A percentile compares a stretch with the other conserved stretches of the same genome.
Conservation (phyloP, 345 rosid species). For the Citrus maxima region DNA sequence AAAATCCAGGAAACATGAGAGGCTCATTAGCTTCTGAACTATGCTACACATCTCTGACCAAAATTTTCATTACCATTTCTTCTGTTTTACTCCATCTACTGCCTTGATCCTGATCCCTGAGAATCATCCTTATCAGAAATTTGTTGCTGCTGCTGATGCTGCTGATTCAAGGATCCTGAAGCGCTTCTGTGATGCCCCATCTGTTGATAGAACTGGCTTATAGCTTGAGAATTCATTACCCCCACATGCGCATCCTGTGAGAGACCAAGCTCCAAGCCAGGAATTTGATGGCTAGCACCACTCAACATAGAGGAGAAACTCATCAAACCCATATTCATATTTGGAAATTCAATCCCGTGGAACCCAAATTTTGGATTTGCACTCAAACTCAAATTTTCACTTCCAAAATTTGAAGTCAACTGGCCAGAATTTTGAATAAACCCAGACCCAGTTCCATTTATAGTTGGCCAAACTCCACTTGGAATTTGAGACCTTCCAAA, state of each 20-base stretch:
- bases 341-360: slow-evolving; percentile 49
- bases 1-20: neutral
- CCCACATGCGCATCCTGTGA: slow-evolving; percentile 61
- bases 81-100: slow-evolving; percentile 20
- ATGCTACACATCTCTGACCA: neutral
- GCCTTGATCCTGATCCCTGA: slow-evolving; percentile 52
- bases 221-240: slow-evolving; percentile 46
- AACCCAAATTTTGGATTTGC: slow-evolving; percentile 33
- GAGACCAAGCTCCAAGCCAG: slow-evolving; percentile 63
- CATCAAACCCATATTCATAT: slow-evolving; percentile 48
- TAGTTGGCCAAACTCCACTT: slow-evolving; percentile 40
- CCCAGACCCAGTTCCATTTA: slow-evolving; percentile 44
- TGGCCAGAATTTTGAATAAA: slow-evolving; percentile 34
- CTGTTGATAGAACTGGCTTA: slow-evolving; percentile 57
- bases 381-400: slow-evolving; percentile 26
- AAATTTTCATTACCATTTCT: slow-evolving; percentile 10
- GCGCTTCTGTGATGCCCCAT: slow-evolving; percentile 44
- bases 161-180: slow-evolving; percentile 30
- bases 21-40: slow-evolving; percentile 3
- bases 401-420: slow-evolving; percentile 34
- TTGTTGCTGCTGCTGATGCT: slow-evolving; percentile 37
- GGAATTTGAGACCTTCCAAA: slow-evolving; percentile 33
- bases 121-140: slow-evolving; percentile 46
- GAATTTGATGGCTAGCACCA: slow-evolving; percentile 41
- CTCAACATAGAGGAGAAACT: slow-evolving; percentile 51